Evolutionary conservation across 495 filamentous ascomycete genomes (phyloP), one percentile per base, ranked within the genome.

Genomic region (Penicillium argentinense): DNA sequence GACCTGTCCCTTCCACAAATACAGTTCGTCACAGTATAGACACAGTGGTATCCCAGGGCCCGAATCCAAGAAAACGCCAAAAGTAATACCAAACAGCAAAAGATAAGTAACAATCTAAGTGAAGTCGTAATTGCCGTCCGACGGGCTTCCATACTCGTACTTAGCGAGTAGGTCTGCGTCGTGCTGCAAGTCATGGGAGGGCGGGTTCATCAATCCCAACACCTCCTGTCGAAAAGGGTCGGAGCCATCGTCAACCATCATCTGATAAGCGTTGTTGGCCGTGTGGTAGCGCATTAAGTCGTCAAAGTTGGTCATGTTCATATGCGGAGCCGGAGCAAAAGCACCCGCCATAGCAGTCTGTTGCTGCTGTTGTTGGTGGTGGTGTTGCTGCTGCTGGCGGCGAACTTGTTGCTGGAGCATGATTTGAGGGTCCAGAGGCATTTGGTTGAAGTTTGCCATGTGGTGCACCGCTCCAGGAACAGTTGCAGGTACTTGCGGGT

Each of bases 381-480:
- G 58, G 19, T 68, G 52, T 28, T 71, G 65, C 3, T 57, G 54
- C 21, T 57, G 53, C 12, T 50, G 49, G 22, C 69, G 58, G 4
- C 73, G 59, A 21, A 68, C 68, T 39, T 66, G 63, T 34, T 73
- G 62, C 18, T 68, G 53, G 23, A 70, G 66, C 45, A 75, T 74
- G 9, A 75, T 75, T 27, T 73, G 71, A 13, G 72, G 70, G 30
- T 75, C 72, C 2, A 75, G 57, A 19, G 72, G 71, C 58, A 74
- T 60, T 33, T 63, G 59, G 3, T 60, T 60, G 45, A 71, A 75
- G 34, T 65, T 66, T 27, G 59, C 48, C 45, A 75, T 69, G 9
- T 63, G 56, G 36, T 71, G 69, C 14, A 68, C 63, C 1, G 63
- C 39, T 14, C 49, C 58, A 24, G 61, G 64, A 6, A 67, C 59